Evolutionary conservation across 169 alveolate genomes (phyloP), one percentile per base, ranked within the genome.

Genomic region (Toxoplasma gondii): DNA sequence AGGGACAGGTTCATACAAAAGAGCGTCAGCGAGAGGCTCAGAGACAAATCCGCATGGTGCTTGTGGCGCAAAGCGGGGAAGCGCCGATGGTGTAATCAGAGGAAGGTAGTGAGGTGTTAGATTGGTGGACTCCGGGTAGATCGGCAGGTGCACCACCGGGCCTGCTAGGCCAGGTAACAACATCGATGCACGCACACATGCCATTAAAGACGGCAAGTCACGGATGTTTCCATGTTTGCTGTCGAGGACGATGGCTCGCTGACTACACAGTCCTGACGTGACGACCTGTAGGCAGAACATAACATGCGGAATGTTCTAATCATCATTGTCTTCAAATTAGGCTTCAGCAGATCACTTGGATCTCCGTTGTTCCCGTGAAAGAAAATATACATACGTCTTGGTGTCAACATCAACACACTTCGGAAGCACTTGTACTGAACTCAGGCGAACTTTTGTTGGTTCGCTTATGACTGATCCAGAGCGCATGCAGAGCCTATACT

Each of bases 11-110:
- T 94, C 96, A 64, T 80, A 94, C 38, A 94, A 95, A 5, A 94
- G 91, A 80, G 96, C 96, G 84, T 94, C 96, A 0, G 95, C 96
- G 17, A 94, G 90, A 24, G 94, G 94, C 88, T 94, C 96, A n/a
- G 93, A 81, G 34, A 82, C 88, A 19, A 80, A 27, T 27, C 78
- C 93, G 29, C 36, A n/a, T 5, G 88, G 95, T 9, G 88, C 49
- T 45, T 88, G 83, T 12, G 53, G 58, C 43, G 88, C 67, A 49
- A 94, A 94, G 41, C 96, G 93, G 43, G 94, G 93, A 31, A 91
- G 84, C 12, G 91, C 43, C 1, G 91, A 88, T 29, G 94, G 74
- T 4, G 91, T 39, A 7, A 54, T 70, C 9, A 88, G 31, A 24
- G 91, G 88, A 49, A 53, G 86, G n/a, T 34, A 78, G 19, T 19